A percentile compares a stretch with the other conserved stretches of the same genome.
Evolutionary conservation across 257 asterid species (phyloP).

Genomic region (Ehretia macrophylla): DNA sequence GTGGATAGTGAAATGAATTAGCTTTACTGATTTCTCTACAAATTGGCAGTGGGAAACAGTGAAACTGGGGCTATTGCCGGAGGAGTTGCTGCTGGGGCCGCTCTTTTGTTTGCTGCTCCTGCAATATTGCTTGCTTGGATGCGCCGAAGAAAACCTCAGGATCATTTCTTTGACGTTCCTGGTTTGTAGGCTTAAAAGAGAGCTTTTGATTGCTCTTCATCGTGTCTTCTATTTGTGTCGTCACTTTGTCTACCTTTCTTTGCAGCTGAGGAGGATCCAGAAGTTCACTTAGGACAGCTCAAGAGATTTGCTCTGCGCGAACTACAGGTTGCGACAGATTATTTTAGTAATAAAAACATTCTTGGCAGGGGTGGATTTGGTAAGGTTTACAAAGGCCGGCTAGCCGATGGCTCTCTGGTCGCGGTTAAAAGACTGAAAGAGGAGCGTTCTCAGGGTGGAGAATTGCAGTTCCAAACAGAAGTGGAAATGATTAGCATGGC

Average conservation of each 20-base stretch:
- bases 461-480: constrained; percentile 74
- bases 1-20: neutral
- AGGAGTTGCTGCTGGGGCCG: constrained; percentile 91
- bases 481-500: constrained; percentile 94
- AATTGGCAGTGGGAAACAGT: constrained; percentile 53
- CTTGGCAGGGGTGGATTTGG: constrained; percentile 75
- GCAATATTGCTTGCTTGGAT: constrained; percentile 73
- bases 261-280: constrained; percentile 47
- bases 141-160: constrained; percentile 71
- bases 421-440: constrained; percentile 43
- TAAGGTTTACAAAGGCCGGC: constrained; percentile 88
- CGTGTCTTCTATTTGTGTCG: neutral
- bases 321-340: constrained; percentile 36
- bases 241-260: constrained; percentile 7
- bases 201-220: neutral
- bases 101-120: constrained; percentile 80
- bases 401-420: constrained; percentile 36
- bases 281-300: constrained; percentile 73
- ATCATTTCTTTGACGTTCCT: constrained; percentile 89
- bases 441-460: constrained; percentile 42
- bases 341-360: constrained; percentile 35
- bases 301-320: constrained; percentile 45
- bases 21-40: constrained; percentile 6
- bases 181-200: constrained; percentile 45
- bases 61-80: constrained; percentile 86